Conservation (phyloP, 306 rosid species). For the Cicer yamashitae region DNA sequence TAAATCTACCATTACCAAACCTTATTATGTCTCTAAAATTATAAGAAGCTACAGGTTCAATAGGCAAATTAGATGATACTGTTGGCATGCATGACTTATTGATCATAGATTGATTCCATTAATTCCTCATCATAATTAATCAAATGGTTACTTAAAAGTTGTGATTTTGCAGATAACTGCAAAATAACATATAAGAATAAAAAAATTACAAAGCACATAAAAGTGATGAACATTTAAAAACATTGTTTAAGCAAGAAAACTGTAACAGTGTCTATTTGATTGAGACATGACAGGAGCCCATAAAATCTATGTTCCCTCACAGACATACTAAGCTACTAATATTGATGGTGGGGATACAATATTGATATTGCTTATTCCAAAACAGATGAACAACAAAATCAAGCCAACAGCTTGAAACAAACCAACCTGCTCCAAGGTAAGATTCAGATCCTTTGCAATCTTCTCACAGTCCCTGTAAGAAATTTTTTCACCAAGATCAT, state of each 20-base stretch:
- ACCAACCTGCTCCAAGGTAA: conserved; percentile 80
- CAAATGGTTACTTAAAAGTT: conserved; percentile 6
- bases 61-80: not conserved
- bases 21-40: conserved; percentile 15
- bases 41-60: conserved; percentile 33
- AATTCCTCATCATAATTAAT: conserved; percentile 33
- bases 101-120: conserved; percentile 21
- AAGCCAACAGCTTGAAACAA: conserved; percentile 40
- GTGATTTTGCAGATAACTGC: not conserved
- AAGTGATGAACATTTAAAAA: conserved; percentile 28
- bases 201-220: conserved; percentile 8
- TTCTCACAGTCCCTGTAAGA: conserved; percentile 75
- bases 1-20: conserved; percentile 34
- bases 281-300: conserved; percentile 22
- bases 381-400: conserved; percentile 39
- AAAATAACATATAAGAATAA: not conserved
- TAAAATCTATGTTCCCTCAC: conserved; percentile 26
- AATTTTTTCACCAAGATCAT: conserved; percentile 60
- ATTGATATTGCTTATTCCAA: conserved; percentile 33
- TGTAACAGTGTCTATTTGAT: conserved; percentile 22
- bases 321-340: conserved; percentile 19
- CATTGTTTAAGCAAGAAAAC: conserved; percentile 28
- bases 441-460: conserved; percentile 84
- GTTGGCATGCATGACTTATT: conserved; percentile 6
- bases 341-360: conserved; percentile 1